phyloP scores from a whole-genome alignment of 495 filamentous ascomycete species.

The Thozetella sp. region DNA sequence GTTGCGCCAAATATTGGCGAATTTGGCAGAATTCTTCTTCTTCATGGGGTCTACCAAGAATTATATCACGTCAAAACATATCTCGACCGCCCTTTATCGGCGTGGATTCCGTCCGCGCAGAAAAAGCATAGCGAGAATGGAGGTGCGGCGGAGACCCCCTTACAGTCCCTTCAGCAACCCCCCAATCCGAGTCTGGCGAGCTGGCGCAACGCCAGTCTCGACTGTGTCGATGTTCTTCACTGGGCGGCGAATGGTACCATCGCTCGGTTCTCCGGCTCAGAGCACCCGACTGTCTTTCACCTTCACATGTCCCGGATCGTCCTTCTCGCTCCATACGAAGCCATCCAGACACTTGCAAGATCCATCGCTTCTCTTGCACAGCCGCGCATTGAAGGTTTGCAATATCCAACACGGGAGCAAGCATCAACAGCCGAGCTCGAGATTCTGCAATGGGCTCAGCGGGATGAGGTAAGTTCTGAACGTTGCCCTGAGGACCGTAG shows the following conservation, averaged over 20 bases:
- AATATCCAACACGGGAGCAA: neutral
- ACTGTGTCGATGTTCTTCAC: slow-evolving; percentile 56
- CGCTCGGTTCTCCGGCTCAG: slow-evolving; percentile 44
- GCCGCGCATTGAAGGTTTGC: neutral
- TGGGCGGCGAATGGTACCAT: slow-evolving; percentile 53
- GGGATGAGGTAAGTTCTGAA: neutral
- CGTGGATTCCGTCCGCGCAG: neutral
- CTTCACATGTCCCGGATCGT: slow-evolving; percentile 50
- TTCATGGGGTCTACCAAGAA: neutral
- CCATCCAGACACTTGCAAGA: slow-evolving; percentile 22
- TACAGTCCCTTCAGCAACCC: neutral
- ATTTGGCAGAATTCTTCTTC: neutral
- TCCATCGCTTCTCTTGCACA: neutral
- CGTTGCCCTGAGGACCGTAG: too few species aligned
- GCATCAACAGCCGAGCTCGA: neutral
- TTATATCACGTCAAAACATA: neutral
- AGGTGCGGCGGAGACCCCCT: neutral
- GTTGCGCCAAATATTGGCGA: neutral
- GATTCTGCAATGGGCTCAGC: neutral
- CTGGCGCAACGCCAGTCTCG: slow-evolving; percentile 58
- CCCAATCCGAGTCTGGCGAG: slow-evolving; percentile 24
- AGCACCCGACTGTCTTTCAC: slow-evolving; percentile 53
- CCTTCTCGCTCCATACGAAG: slow-evolving; percentile 24
- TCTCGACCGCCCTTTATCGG: neutral
- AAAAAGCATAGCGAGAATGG: neutral